Evolutionary conservation across 2,329 filamentous ascomycete genomes (phyloP).

Genomic region (Basipetospora chlamydospora): DNA sequence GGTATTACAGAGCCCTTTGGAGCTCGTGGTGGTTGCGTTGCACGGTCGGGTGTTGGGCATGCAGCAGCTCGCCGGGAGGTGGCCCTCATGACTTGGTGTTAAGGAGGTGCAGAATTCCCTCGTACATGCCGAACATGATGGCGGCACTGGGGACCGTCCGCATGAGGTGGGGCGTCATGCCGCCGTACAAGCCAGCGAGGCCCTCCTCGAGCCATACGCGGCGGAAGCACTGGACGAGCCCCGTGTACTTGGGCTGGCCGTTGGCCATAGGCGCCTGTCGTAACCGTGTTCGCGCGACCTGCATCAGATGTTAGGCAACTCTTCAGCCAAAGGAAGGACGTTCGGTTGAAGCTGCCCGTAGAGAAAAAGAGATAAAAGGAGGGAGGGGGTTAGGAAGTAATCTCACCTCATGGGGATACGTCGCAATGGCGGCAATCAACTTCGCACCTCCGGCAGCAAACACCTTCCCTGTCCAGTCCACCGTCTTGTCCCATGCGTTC

Average conservation of each 20-base stretch:
- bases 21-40: too few species aligned
- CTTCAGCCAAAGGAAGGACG: too few species aligned
- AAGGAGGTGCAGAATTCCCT: conserved; percentile 38
- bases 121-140: conserved; percentile 92
- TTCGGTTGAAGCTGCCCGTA: background rate
- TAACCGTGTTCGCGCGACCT: conserved; percentile 71
- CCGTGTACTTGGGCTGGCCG: conserved; percentile 71
- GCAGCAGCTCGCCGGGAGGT: too few species aligned
- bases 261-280: conserved; percentile 66
- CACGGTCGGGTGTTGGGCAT: too few species aligned
- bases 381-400: conserved; percentile 6
- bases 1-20: too few species aligned
- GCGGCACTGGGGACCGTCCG: conserved; percentile 82
- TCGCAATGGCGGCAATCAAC: conserved; percentile 66
- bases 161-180: conserved; percentile 80
- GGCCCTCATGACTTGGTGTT: conserved; percentile 11
- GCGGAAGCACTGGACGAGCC: conserved; percentile 76
- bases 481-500: conserved; percentile 57
- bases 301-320: conserved; percentile 2
- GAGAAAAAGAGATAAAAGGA: background rate
- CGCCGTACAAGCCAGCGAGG: conserved; percentile 73
- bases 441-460: conserved; percentile 74
- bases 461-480: conserved; percentile 67
- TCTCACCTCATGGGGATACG: conserved; percentile 80
- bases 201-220: conserved; percentile 82